Evolutionary conservation across 192 early-diverging fungal genomes (phyloP).

Genomic region (Backusella parvicylindrica): DNA sequence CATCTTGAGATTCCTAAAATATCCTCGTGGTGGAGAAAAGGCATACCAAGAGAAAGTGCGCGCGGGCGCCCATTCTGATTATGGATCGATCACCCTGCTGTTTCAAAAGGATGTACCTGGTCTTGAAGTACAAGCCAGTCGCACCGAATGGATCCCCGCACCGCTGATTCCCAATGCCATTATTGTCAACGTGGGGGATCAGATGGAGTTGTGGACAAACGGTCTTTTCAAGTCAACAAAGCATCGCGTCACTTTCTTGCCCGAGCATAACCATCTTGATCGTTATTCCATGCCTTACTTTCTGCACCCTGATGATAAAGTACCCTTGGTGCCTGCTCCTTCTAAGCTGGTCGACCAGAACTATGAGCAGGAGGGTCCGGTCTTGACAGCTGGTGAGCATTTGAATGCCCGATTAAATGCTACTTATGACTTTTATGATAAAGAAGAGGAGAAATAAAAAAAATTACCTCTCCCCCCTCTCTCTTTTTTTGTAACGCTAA

Average conservation of each 20-base stretch:
- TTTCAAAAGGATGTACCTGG: constrained; percentile 65
- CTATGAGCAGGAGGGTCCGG: constrained; percentile 23
- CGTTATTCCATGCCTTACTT: constrained; percentile 65
- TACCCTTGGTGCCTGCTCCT: constrained; percentile 47
- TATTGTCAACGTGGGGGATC: constrained; percentile 62
- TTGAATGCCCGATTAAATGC: constrained; percentile 35
- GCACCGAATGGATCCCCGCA: constrained; percentile 53
- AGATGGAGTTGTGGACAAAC: constrained; percentile 62
- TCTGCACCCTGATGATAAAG: constrained; percentile 49
- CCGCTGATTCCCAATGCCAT: constrained; percentile 52
- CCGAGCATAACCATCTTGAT: constrained; percentile 44
- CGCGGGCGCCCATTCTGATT: constrained; percentile 61
- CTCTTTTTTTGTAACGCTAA: no score
- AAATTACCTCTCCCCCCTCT: no score
- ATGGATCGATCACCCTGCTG: constrained; percentile 64
- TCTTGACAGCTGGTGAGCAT: constrained; percentile 54
- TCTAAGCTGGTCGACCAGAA: constrained; percentile 28
- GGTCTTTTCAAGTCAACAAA: constrained; percentile 57
- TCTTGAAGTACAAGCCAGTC: constrained; percentile 47
- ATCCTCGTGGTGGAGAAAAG: constrained; percentile 45
- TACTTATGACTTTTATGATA: constrained; percentile 29
- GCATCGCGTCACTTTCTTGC: constrained; percentile 56
- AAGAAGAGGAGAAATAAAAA: background rate
- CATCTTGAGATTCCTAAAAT: constrained; percentile 58
- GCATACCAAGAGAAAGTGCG: constrained; percentile 40